Evolutionary conservation across 2,329 filamentous ascomycete genomes (phyloP), one percentile per base, ranked within the genome.

Genomic region (Celoporthe dispersa): DNA sequence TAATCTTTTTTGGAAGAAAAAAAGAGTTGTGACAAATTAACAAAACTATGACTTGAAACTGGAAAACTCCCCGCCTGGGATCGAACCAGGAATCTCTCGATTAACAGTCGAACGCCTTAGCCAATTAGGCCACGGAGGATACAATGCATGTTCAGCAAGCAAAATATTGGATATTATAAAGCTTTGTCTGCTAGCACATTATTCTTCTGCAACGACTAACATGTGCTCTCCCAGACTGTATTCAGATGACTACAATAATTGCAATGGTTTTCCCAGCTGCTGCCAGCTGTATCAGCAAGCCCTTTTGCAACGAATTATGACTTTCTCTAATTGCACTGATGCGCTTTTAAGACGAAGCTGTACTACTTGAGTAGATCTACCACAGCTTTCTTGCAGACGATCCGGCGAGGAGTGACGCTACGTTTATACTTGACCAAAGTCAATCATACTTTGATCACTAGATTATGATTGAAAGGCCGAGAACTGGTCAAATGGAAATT

Each of bases 121-220:
- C 44, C 44, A 48, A 48, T 48, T 48, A 48, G 44, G 44, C 44
- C 44, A 48, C 44, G 44, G 44, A 65, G 22, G 48, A 14, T 14
- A 67, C 28, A 11, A 22, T 3, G 16, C 57, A n/a, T 53, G 39
- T n/a, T n/a, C 44, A n/a, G 7, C 22, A 9, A 7, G 44, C 44
- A 48, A n/a, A 48, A n/a, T 9, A 2, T 9, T 48, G n/a, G 8
- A 1, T 1, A 9, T n/a, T 8, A 48, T 48, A 48, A n/a, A n/a
- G 19, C 22, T 48, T 22, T 8, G 7, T 0, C 11, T n/a, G 1
- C 9, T n/a, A 48, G 44, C 1, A 44, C 19, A 44, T 44, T 8
- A 9, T 3, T n/a, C 1, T n/a, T n/a, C 11, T 3, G 1, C 16
- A 7, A n/a, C 1, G 1, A 11, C 22, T 22, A 8, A 7, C 6